Evolutionary conservation across 305 asterid species (phyloP).

Genomic region (Solanum hybrid): DNA sequence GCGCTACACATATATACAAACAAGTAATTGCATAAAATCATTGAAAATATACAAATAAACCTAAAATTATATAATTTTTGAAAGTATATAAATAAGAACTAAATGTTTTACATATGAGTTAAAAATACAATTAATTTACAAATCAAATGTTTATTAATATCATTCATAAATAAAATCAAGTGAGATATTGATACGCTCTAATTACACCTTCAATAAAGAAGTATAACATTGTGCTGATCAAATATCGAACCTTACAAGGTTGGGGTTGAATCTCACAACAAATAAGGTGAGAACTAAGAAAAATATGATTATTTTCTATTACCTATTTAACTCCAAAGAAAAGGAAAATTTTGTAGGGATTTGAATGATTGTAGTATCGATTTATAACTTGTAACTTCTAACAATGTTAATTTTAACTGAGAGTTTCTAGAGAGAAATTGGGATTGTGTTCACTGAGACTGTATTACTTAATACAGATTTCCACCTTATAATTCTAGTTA

Average conservation of each 20-base stretch:
- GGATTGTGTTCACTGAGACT: background rate
- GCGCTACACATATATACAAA: background rate
- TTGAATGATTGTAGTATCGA: background rate
- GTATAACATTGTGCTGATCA: background rate
- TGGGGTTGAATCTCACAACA: background rate
- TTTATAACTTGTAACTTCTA: background rate
- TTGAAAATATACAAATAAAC: background rate
- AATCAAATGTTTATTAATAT: background rate
- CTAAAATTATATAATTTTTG: too few relatives aligned
- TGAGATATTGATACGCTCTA: background rate
- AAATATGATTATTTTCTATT: background rate
- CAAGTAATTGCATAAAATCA: background rate
- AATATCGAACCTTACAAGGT: background rate
- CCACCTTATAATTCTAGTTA: background rate
- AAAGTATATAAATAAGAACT: too few relatives aligned
- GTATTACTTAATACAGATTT: background rate
- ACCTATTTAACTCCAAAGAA: background rate
- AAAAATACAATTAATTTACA: background rate
- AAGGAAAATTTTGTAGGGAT: background rate
- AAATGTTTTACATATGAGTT: background rate
- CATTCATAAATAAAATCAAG: background rate
- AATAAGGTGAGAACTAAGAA: background rate
- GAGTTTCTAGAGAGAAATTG: background rate
- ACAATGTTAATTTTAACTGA: background rate
- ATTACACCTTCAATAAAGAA: background rate